A percentile compares a stretch with the other conserved stretches of the same genome.
phyloP scores from a whole-genome alignment of 352 stramenopile species.

The Phytopythium litorale region DNA sequence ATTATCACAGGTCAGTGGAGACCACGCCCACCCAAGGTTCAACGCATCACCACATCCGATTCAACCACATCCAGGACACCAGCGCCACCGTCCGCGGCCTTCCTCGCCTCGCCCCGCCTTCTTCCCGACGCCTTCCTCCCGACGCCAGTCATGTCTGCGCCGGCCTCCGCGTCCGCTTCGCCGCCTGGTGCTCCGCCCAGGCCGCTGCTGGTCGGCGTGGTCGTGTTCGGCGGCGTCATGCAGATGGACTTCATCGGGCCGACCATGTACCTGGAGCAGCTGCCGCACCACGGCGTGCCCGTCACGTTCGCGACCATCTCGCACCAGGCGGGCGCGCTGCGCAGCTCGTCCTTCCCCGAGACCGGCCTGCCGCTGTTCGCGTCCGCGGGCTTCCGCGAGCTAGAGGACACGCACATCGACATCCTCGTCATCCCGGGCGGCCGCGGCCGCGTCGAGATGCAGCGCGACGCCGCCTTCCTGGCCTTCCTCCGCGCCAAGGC shows the following conservation, averaged over 20 bases:
- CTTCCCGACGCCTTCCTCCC: too few relatives aligned
- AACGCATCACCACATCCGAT: too few relatives aligned
- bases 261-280: slow-evolving; percentile 52
- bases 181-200: background rate
- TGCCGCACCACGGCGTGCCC: slow-evolving; percentile 34
- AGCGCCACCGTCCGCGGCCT: too few relatives aligned
- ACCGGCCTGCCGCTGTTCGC: slow-evolving; percentile 37
- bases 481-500: slow-evolving; percentile 29
- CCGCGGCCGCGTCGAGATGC: slow-evolving; percentile 20
- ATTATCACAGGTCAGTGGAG: too few relatives aligned
- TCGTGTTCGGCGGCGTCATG: slow-evolving; percentile 59
- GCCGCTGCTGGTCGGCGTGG: slow-evolving; percentile 42
- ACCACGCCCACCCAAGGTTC: too few relatives aligned
- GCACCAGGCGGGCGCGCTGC: slow-evolving; percentile 25
- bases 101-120: too few relatives aligned
- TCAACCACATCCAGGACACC: too few relatives aligned
- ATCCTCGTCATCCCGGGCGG: slow-evolving; percentile 43
- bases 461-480: slow-evolving; percentile 34
- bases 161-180: background rate
- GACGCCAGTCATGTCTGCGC: background rate
- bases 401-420: slow-evolving; percentile 28
- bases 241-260: slow-evolving; percentile 58
- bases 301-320: slow-evolving; percentile 56
- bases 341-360: slow-evolving; percentile 20
- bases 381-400: slow-evolving; percentile 21